Base-by-base conservation (phyloP, 2,329 filamentous ascomycete genomes). In the Clarireedia paspali region DNA sequence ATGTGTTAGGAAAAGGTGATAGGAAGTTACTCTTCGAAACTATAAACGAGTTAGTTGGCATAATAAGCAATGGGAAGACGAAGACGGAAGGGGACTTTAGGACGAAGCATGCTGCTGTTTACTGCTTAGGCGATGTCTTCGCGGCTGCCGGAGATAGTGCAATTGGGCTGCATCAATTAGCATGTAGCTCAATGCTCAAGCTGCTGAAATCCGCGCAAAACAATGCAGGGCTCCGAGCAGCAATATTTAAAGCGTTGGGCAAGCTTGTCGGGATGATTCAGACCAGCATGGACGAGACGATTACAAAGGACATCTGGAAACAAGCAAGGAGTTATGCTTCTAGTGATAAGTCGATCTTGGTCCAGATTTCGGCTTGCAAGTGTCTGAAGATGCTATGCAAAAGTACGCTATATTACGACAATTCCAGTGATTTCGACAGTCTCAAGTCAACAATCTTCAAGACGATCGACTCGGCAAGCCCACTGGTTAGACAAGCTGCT, bases 281-380 rank as follows among this genome's bases (percentile, higher is more conserved):
- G 55, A 77, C 78, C 5, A 90, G 89, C 58, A 78, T 92, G 65
- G 94, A 99, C 64, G 94, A 99, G 71, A 77, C 75, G 54, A 78
- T 91, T 39, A 88, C 88, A n/a, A 84, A 91, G 66, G 91, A 96
- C 69, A 82, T 95, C 15, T 97, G 91, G 90, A 99, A 96, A 71
- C 88, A 92, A 69, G 87, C 85, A 26, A 84, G 94, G 60, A 89
- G 79, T 70, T 80, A 87, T 63, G 87, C 87, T 27, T 79, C 84
- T 0, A 79, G 78, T 58, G 95, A 99, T 71, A 97, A 94, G 71
- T 88, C 90, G 4, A 78, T 84, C 2, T 78, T 95, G 36, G 91
- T 92, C 6, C 83, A 96, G 68, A 80, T 87, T 15, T 82, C 84
- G 56, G 88, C 89, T 7, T 95, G 88, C 66, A 84, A 84, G 62